Evolutionary conservation across 805 yeast species (phyloP), one percentile per base, ranked within the genome.

Genomic region (Dipodascus geniculatus): DNA sequence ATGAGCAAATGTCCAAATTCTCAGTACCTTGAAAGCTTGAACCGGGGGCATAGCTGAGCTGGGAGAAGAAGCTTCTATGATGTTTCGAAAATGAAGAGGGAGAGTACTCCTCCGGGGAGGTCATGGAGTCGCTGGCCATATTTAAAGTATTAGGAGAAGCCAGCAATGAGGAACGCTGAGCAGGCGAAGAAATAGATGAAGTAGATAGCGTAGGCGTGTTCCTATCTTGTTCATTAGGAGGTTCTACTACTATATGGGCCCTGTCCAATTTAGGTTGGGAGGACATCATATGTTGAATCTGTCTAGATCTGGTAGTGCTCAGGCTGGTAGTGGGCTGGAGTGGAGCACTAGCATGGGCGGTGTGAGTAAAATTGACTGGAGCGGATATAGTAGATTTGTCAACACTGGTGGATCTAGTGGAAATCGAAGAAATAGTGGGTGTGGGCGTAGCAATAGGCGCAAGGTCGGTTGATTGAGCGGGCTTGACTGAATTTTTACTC

Each of bases 341-440:
- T 28, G 33, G 33, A 28, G 33, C 33, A 11, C 33, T 28, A 28
- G 33, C 44, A n/a, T 38, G 44, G 6, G 44, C 44, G 20, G 44
- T 38, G 44, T 38, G 44, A 17, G 44, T 38, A 17, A 38, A 38
- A 38, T 38, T 38, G 44, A 38, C 44, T n/a, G 44, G 44, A 6
- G 44, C 44, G 8, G 44, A 38, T 3, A 38, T 38, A n/a, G 6
- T 11, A 38, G 44, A 14, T 17, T 38, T 38, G 11, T 38, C 19
- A n/a, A 38, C 44, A 38, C 33, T 28, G 33, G 6, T 28, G 6
- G 33, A 28, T 28, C 33, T 28, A 28, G 6, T n/a, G n/a, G n/a
- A n/a, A n/a, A n/a, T n/a, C n/a, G n/a, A n/a, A n/a, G n/a, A n/a
- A n/a, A n/a, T 28, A 28, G 33, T 28, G 11, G 33, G 6, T 6